Evolutionary conservation across 2,329 filamentous ascomycete species (phyloP).

Genomic region (Thielaviopsis punctulata): DNA sequence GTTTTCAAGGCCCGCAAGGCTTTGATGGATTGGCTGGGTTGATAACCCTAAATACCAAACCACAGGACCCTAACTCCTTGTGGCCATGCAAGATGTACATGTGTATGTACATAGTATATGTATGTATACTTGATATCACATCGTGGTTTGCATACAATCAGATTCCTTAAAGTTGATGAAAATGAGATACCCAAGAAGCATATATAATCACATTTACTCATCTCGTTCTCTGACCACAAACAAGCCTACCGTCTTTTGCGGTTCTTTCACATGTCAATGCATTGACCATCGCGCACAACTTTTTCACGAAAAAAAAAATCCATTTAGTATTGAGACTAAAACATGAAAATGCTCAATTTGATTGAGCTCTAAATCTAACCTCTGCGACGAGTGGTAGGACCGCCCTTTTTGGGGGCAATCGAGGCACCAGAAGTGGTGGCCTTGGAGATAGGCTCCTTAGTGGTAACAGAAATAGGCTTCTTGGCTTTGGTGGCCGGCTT

Average conservation of each 20-base stretch:
- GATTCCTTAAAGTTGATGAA: no score
- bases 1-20: slow-evolving; percentile 4
- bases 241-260: no score
- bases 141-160: no score
- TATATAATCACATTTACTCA: no score
- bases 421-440: slow-evolving; percentile 17
- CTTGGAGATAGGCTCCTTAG: slow-evolving; percentile 12
- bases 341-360: slow-evolving; percentile 4
- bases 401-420: slow-evolving; percentile 22
- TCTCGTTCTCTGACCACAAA: no score
- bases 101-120: no score
- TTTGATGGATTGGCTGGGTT: neutral
- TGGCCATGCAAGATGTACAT: no score
- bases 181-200: no score
- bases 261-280: no score
- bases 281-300: no score
- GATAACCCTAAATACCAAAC: neutral
- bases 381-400: slow-evolving; percentile 26
- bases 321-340: neutral
- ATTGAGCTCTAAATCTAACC: slow-evolving; percentile 17
- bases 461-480: slow-evolving; percentile 16
- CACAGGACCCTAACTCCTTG: no score
- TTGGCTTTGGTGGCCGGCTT: slow-evolving; percentile 29
- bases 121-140: no score
- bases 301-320: neutral